phyloP scores from a whole-genome alignment of 1,284 basidiomycete species.

The Schizophyllum amplum region DNA sequence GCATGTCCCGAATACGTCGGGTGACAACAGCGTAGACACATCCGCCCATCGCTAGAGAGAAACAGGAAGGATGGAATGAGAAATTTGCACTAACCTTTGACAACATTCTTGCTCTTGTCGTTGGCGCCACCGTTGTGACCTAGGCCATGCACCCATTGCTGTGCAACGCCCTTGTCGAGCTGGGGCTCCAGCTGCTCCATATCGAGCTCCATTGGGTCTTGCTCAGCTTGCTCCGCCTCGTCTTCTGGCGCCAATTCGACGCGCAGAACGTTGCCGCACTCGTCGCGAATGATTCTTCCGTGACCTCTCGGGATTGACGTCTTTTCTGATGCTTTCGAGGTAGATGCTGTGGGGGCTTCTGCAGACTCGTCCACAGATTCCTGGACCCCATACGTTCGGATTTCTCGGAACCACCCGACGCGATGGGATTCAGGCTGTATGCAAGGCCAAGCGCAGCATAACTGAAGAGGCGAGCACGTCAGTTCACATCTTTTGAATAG shows the following conservation, averaged over 20 bases:
- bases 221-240: conserved; percentile 16
- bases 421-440: conserved; percentile 55
- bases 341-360: conserved; percentile 12
- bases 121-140: conserved; percentile 12
- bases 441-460: conserved; percentile 74
- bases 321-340: conserved; percentile 11
- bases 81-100: conserved; percentile 26
- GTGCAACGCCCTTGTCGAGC: conserved; percentile 25
- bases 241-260: conserved; percentile 61
- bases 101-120: conserved; percentile 16
- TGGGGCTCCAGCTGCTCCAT: conserved; percentile 27
- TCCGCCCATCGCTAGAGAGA: neutral
- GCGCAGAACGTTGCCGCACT: conserved; percentile 69
- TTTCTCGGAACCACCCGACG: conserved; percentile 51
- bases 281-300: conserved; percentile 83
- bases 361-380: conserved; percentile 9
- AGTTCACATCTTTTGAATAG: neutral
- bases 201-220: conserved; percentile 17
- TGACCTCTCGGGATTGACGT: conserved; percentile 55
- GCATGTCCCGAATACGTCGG: neutral
- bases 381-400: conserved; percentile 7
- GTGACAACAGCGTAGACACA: neutral
- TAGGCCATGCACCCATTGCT: conserved; percentile 30
- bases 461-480: conserved; percentile 31
- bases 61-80: conserved; percentile 4